phyloP scores from a whole-genome alignment of 306 rosid species.

The Aeschynomene evenia region DNA sequence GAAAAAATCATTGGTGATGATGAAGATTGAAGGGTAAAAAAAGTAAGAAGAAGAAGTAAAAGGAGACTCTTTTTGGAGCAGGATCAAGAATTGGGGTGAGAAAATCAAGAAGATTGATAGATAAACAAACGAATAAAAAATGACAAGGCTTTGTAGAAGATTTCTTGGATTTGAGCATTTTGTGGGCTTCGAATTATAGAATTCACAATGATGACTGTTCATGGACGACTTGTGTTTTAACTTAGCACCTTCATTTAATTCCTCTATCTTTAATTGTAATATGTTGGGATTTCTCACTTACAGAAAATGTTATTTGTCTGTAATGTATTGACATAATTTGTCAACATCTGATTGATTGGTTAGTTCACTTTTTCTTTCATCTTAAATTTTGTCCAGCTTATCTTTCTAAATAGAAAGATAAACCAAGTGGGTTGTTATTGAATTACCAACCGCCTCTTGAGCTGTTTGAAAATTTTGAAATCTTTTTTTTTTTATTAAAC shows the following conservation, averaged over 20 bases:
- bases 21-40: neutral
- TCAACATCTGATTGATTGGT: no score
- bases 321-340: no score
- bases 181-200: neutral
- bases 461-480: no score
- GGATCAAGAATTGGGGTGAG: neutral
- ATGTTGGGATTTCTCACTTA: no score
- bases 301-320: no score
- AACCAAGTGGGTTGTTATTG: no score
- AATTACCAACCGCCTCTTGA: no score
- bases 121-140: neutral
- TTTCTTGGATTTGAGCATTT: neutral
- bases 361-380: no score
- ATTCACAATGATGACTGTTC: neutral
- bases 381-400: no score
- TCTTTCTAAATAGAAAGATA: no score
- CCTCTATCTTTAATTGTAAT: conserved; percentile 29
- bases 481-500: no score
- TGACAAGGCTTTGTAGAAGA: neutral
- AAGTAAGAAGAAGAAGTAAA: neutral
- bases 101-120: neutral
- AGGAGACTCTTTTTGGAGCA: neutral
- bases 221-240: neutral
- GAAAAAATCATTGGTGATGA: neutral
- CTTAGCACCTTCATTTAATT: neutral